Percentiles rank a stretch among this genome's conserved stretches.
Evolutionary conservation across 441 rosid genomes (phyloP).

Genomic region (Populus hybrid): DNA sequence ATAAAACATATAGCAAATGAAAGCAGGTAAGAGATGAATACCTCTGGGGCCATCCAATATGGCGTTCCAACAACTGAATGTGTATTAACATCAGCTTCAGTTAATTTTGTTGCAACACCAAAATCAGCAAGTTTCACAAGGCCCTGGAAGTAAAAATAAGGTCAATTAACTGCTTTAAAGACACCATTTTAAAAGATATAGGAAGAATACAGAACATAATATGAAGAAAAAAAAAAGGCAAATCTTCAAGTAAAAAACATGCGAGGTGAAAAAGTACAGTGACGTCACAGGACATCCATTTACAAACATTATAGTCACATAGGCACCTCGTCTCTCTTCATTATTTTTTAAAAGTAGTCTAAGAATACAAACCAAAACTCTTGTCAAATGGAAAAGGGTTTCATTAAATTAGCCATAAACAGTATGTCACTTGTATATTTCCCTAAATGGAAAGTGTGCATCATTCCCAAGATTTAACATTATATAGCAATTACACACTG

Average conservation of each 20-base stretch:
- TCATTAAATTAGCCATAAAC: neutral
- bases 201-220: neutral
- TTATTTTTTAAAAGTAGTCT: neutral
- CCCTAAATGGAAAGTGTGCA: neutral
- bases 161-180: constrained; percentile 7
- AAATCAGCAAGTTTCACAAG: constrained; percentile 99
- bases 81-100: constrained; percentile 97
- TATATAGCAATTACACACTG: neutral
- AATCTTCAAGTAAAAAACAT: neutral
- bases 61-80: constrained; percentile 99
- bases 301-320: neutral
- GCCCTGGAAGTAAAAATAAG: constrained; percentile 51
- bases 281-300: neutral
- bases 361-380: neutral
- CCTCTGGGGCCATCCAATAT: constrained; percentile 99
- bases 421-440: neutral
- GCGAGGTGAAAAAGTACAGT: neutral
- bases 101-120: constrained; percentile 99
- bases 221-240: neutral
- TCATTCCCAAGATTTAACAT: neutral
- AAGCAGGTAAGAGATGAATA: constrained; percentile 25
- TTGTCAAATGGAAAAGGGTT: neutral
- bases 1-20: neutral
- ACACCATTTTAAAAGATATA: neutral
- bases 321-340: neutral